Evolutionary conservation across 768 basidiomycete species (phyloP), one percentile per base, ranked within the genome.

Genomic region (Suillus americanus): DNA sequence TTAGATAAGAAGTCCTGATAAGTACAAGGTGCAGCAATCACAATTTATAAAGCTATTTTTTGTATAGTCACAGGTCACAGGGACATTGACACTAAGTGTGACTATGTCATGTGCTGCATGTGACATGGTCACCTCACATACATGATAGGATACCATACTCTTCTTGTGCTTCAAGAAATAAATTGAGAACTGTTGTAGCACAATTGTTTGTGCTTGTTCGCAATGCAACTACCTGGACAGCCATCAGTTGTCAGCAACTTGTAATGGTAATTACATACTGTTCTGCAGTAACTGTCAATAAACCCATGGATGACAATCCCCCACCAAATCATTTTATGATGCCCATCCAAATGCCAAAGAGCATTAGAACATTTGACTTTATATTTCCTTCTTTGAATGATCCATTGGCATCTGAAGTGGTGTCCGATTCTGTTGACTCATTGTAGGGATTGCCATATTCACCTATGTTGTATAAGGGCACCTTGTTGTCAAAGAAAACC

Each of bases 241-340:
- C 12, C 37, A 38, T 38, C 12, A 30, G 1, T 37, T 30, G 2
- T 4, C 4, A 4, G 4, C 4, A 12, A 38, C 13, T 38, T 38
- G 12, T 1, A 38, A 12, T 38, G 6, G 14, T 6, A 38, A 1
- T 41, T 25, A 66, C 68, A n/a, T 55, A 77, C 74, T 10, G 65
- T 77, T n/a, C 68, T 25, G 65, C 70, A 71, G 53, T 67, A 73
- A 0, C 77, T 69, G 53, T 78, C 73, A 59, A 75, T 69, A 37
- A 73, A 69, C 0, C 69, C 70, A 56, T 74, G 73, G 33, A 74
- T 69, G 0, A 74, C 67, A 64, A 73, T 18, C 0, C 71, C 67
- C 68, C 72, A 75, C 5, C n/a, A 9, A 2, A 74, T 74, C 2
- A 73, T 40, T 9, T 74, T 74, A 53, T n/a, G n/a, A n/a, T n/a